Base-by-base conservation (phyloP, 2,329 filamentous ascomycete genomes). In the Byssoonygena ceratinophila region DNA sequence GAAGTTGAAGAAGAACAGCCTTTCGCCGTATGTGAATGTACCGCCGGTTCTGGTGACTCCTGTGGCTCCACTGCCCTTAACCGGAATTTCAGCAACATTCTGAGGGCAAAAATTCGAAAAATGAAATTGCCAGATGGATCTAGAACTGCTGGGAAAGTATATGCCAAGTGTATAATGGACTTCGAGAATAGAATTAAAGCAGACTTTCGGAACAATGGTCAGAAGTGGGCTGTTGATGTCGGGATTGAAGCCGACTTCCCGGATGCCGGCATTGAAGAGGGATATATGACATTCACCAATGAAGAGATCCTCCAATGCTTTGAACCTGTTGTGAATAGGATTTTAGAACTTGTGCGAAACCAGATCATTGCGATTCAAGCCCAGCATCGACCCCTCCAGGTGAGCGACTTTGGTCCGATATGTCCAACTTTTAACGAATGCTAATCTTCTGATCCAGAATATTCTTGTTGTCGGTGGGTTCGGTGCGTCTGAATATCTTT, bases 131-230 rank as follows among this genome's bases (percentile, higher is more conserved):
- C 92, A 1, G 91, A 97, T 65, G 91, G 90, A 44, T 96, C 91
- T 61, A 94, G 91, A 73, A 97, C 89, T 2, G 91, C 92, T n/a
- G 91, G 91, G 40, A 89, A 91, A 70, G 92, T 98, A 51, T 97
- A 97, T 70, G 91, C 91, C 60, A 97, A 97, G 75, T 97, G 91
- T 70, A 97, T 98, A 71, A 97, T 97, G 91, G 92, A 98, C 72
- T 98, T 98, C 64, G 92, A 98, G 76, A 97, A 97, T 79, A 79
- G 92, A 69, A 96, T 98, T 79, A 98, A 98, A 78, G 92, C 92
- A 46, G 92, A 97, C 70, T 98, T 98, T 83, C 83, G 92, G 59
- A 97, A 97, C 75, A 97, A 96, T 69, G 90, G 91, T 46, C 91
- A 97, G 71, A 97, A 97, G 71, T 97, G 92, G 92, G 92, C 92